Conservation (phyloP, 257 asterid species). For the Osmanthus fragrans region DNA sequence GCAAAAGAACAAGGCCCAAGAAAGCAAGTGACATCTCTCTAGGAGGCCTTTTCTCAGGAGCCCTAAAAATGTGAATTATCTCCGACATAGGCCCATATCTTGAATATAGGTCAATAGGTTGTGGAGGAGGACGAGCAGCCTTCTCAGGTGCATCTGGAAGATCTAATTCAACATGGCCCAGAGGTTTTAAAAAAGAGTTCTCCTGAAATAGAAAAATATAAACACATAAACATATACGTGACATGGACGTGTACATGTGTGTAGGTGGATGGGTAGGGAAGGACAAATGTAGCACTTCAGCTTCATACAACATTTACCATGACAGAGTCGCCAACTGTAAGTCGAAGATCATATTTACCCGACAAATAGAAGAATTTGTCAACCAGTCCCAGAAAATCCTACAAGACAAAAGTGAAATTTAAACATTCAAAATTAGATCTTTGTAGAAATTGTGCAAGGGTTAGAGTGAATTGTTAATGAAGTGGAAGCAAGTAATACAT, state of each 20-base stretch:
- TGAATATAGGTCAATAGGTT: slow-evolving; percentile 62
- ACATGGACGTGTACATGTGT: neutral
- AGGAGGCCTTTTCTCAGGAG: slow-evolving; percentile 86
- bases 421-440: slow-evolving; percentile 17
- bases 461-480: neutral
- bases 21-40: slow-evolving; percentile 72
- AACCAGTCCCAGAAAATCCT: slow-evolving; percentile 97
- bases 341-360: slow-evolving; percentile 81
- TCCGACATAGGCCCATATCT: slow-evolving; percentile 92
- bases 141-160: slow-evolving; percentile 92
- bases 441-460: neutral
- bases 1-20: slow-evolving; percentile 76
- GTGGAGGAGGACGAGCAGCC: slow-evolving; percentile 87
- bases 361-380: slow-evolving; percentile 88
- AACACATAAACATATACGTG: neutral
- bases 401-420: slow-evolving; percentile 39
- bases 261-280: slow-evolving; percentile 1
- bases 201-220: slow-evolving; percentile 54
- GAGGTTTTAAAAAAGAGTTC: slow-evolving; percentile 77
- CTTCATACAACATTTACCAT: slow-evolving; percentile 58
- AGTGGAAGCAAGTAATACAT: slow-evolving; percentile 11
- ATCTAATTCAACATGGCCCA: slow-evolving; percentile 81
- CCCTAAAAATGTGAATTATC: slow-evolving; percentile 82
- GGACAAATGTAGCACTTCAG: slow-evolving; percentile 14
- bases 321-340: slow-evolving; percentile 82